phyloP scores from a whole-genome alignment of 2,329 filamentous ascomycete species.

The Calonectria crousiana region DNA sequence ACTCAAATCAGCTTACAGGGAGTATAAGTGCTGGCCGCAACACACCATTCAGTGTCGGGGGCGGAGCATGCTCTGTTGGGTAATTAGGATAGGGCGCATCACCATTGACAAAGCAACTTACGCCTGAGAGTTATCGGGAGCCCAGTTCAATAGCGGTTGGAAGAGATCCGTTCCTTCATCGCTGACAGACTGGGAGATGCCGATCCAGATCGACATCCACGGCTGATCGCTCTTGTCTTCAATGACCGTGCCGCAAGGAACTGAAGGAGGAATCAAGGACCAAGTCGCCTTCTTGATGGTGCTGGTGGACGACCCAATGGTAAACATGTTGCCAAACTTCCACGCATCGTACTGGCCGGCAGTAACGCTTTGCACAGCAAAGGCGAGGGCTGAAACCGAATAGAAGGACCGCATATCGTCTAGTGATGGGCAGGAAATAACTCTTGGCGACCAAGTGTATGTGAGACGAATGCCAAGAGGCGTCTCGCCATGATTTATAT shows the following conservation, averaged over 20 bases:
- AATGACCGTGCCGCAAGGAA: conserved; percentile 19
- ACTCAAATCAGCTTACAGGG: neutral
- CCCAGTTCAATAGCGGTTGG: conserved; percentile 25
- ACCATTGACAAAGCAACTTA: neutral
- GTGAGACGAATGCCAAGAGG: neutral
- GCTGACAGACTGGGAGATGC: conserved; percentile 13
- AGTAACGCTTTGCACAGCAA: conserved; percentile 21
- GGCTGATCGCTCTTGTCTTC: conserved; percentile 15
- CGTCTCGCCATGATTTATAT: neutral
- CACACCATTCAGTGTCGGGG: neutral
- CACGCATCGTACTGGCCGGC: conserved; percentile 22
- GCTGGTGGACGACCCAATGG: conserved; percentile 11
- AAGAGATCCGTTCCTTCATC: conserved; percentile 20
- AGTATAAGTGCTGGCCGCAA: conserved; percentile 3
- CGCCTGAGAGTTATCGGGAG: conserved; percentile 19
- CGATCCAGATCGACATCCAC: conserved; percentile 27
- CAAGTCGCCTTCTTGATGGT: conserved; percentile 24
- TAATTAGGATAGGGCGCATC: neutral
- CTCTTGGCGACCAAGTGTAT: neutral
- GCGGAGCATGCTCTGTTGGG: neutral
- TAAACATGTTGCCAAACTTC: conserved; percentile 25
- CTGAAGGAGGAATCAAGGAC: conserved; percentile 15
- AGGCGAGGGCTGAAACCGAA: neutral
- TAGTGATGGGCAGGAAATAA: neutral
- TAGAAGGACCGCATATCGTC: neutral